A percentile compares a stretch with the other conserved stretches of the same genome.
Evolutionary conservation across 2,329 filamentous ascomycete genomes (phyloP).

Genomic region (Neofusicoccum parvum): DNA sequence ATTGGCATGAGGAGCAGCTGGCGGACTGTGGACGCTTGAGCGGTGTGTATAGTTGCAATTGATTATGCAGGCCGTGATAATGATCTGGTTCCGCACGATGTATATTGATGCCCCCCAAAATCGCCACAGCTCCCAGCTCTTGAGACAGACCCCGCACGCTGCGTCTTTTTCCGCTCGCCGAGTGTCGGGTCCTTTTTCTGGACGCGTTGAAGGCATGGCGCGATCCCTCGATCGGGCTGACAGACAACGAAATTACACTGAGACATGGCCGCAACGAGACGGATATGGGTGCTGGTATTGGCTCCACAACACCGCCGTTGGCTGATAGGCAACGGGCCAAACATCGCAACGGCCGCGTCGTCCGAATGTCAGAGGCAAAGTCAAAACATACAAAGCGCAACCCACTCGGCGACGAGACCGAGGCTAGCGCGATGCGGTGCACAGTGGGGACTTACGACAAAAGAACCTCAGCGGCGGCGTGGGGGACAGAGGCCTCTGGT

Average conservation of each 20-base stretch:
- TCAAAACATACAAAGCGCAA: background rate
- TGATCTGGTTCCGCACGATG: background rate
- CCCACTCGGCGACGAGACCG: conserved; percentile 5
- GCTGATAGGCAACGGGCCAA: background rate
- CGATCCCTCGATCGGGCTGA: background rate
- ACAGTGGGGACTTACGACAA: background rate
- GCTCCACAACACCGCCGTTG: background rate
- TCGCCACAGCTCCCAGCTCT: background rate
- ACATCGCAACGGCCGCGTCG: background rate
- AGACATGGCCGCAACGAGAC: background rate
- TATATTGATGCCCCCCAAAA: background rate
- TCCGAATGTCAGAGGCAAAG: background rate
- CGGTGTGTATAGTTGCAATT: background rate
- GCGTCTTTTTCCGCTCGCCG: background rate
- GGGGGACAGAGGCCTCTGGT: background rate
- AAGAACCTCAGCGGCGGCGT: background rate
- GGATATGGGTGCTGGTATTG: background rate
- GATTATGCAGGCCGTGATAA: background rate
- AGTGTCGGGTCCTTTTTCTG: background rate
- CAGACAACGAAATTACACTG: background rate
- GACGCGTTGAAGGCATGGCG: background rate
- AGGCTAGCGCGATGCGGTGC: conserved; percentile 14
- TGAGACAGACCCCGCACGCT: background rate
- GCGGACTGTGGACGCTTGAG: background rate
- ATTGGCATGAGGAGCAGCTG: too few species aligned